phyloP scores from a whole-genome alignment of 257 asterid species.

The Gentiana dahurica region DNA sequence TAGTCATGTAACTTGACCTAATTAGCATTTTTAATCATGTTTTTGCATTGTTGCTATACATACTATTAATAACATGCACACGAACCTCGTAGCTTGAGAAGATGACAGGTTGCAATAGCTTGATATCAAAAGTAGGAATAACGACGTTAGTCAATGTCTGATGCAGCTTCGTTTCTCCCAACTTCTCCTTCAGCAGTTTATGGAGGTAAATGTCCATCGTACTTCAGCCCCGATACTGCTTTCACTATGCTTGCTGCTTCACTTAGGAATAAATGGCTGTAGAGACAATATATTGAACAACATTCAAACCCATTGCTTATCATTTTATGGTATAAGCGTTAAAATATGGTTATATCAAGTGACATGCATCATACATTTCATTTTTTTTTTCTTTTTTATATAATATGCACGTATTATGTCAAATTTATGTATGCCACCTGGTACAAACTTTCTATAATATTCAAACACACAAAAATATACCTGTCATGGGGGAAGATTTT shows the following conservation, averaged over 20 bases:
- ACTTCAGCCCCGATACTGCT: conserved; percentile 34
- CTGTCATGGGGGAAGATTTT: conserved; percentile 46
- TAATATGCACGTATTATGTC: too few relatives aligned
- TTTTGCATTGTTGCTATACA: too few relatives aligned
- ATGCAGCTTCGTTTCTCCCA: conserved; percentile 22
- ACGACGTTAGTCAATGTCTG: conserved; percentile 44
- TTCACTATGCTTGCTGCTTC: conserved; percentile 16
- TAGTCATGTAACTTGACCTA: too few relatives aligned
- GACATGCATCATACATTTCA: too few relatives aligned
- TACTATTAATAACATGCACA: background rate
- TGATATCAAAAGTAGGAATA: conserved; percentile 50
- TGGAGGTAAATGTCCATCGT: conserved; percentile 41
- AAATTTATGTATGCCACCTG: too few relatives aligned
- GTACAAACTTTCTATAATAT: too few relatives aligned
- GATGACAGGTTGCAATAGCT: conserved; percentile 38
- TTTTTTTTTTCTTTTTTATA: too few relatives aligned
- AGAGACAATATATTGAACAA: too few relatives aligned
- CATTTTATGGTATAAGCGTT: too few relatives aligned
- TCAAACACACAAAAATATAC: background rate
- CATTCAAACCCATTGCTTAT: too few relatives aligned
- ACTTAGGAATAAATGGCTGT: background rate
- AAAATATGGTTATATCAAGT: too few relatives aligned
- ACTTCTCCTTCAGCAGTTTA: conserved; percentile 14
- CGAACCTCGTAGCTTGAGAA: conserved; percentile 16
- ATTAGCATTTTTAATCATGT: too few relatives aligned